Percentiles rank a stretch among this genome's conserved stretches.
Conservation (phyloP, 352 stramenopile genomes). For the Sclerospora graminicola region DNA sequence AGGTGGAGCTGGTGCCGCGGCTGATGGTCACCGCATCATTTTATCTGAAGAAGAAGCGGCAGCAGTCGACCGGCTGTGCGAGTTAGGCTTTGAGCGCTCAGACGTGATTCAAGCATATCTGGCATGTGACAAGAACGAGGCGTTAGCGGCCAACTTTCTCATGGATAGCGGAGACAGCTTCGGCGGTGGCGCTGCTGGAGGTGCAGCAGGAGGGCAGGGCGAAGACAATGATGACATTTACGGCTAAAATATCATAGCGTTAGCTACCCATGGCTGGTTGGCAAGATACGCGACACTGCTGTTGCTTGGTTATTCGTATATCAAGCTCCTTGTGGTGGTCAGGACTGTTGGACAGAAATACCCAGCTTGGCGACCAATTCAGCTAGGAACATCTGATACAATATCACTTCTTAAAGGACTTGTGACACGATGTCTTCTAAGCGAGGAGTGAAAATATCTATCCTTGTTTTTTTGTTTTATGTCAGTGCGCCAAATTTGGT, state of each 20-base stretch:
- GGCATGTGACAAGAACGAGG: conserved; percentile 99
- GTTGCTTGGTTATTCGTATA: conserved; percentile 21
- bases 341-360: conserved; percentile 2
- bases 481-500: too few species aligned
- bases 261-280: too few species aligned
- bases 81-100: conserved; percentile 85
- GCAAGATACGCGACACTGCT: conserved; percentile 13
- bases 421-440: too few species aligned
- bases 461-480: too few species aligned
- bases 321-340: conserved; percentile 12
- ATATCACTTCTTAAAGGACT: too few species aligned
- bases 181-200: conserved; percentile 29
- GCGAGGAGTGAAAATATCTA: too few species aligned
- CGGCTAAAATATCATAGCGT: conserved; percentile 52
- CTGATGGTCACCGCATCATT: conserved; percentile 53
- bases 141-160: conserved; percentile 96
- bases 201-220: conserved; percentile 31
- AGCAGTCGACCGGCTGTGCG: conserved; percentile 63
- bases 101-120: conserved; percentile 96
- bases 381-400: too few species aligned
- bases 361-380: too few species aligned
- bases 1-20: conserved; percentile 15
- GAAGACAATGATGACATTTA: conserved; percentile 86
- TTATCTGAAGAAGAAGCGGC: conserved; percentile 71
- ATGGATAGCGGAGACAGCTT: conserved; percentile 88